These are phyloP conservation scores for Aureobasidium lini DNA, from an alignment of 2,329 filamentous ascomycete species.

Conservation along the genomic window DNA sequence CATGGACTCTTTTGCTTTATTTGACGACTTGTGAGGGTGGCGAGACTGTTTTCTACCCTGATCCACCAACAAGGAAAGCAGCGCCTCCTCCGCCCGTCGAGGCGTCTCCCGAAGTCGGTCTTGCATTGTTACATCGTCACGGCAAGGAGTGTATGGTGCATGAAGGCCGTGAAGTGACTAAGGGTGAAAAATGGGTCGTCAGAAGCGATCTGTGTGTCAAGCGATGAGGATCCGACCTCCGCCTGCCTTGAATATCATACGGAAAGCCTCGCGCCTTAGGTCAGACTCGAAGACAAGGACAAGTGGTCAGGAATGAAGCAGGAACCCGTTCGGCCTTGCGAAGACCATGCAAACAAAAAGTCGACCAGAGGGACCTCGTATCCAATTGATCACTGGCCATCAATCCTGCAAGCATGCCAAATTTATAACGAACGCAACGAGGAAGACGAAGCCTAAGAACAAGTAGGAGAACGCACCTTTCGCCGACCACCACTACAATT, in stretches of 20 bases:
- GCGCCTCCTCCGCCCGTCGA: conserved; percentile 53
- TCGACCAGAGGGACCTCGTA: no score
- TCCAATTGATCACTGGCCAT: no score
- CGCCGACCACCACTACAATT: no score
- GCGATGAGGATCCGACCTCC: conserved; percentile 28
- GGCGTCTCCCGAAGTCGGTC: conserved; percentile 71
- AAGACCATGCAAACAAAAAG: background rate
- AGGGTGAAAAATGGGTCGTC: conserved; percentile 87
- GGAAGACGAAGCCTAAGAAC: no score
- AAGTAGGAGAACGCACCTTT: no score
- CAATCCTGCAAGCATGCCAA: no score
- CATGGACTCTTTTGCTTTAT: conserved; percentile 87
- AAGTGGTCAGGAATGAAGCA: no score
- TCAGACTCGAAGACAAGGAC: background rate
- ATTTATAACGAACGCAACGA: no score
- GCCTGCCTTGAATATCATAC: no score
- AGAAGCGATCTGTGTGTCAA: conserved; percentile 71
- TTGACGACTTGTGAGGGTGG: conserved; percentile 78
- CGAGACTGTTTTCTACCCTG: conserved; percentile 86
- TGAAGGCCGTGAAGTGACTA: conserved; percentile 70
- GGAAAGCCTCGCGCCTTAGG: background rate
- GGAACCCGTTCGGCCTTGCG: no score
- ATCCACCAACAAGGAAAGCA: conserved; percentile 38
- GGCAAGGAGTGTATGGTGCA: conserved; percentile 85
- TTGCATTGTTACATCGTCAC: conserved; percentile 80